Percentiles rank a stretch among this genome's conserved stretches.
Conservation (phyloP, 2,329 filamentous ascomycete species). For the Tolypocladium sp. region DNA sequence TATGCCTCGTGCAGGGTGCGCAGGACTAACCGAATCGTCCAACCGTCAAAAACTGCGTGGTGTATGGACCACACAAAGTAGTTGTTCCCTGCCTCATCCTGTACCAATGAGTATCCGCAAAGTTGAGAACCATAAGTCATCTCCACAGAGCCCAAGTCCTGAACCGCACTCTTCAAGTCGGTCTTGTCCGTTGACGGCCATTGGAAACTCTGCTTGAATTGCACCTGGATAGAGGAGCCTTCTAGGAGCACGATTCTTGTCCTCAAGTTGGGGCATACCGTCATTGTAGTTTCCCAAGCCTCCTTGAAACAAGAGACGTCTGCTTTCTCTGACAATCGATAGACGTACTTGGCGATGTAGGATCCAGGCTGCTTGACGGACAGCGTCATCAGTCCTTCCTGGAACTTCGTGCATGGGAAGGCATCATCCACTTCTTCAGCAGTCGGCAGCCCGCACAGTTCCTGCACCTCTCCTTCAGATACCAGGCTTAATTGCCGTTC, state of each 20-base stretch:
- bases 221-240: neutral
- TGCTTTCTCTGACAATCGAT: conserved; percentile 15
- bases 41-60: too few relatives aligned
- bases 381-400: conserved; percentile 26
- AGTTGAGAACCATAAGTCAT: too few relatives aligned
- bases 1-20: too few relatives aligned
- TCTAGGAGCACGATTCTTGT: conserved; percentile 3
- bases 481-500: too few relatives aligned
- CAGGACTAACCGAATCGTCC: too few relatives aligned
- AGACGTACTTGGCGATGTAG: conserved; percentile 13
- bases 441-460: too few relatives aligned
- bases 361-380: conserved; percentile 16
- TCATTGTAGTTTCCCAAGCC: conserved; percentile 13
- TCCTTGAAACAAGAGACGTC: conserved; percentile 14
- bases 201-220: neutral
- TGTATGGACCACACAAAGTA: too few relatives aligned
- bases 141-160: too few relatives aligned
- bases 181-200: neutral
- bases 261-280: neutral
- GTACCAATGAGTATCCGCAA: too few relatives aligned
- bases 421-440: neutral
- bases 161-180: too few relatives aligned
- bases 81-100: too few relatives aligned
- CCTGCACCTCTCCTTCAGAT: too few relatives aligned
- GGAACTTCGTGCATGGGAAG: conserved; percentile 27